A percentile compares a stretch with the other conserved stretches of the same genome.
Conservation (phyloP, 495 filamentous ascomycete genomes). For the Gamarada debralockiae region DNA sequence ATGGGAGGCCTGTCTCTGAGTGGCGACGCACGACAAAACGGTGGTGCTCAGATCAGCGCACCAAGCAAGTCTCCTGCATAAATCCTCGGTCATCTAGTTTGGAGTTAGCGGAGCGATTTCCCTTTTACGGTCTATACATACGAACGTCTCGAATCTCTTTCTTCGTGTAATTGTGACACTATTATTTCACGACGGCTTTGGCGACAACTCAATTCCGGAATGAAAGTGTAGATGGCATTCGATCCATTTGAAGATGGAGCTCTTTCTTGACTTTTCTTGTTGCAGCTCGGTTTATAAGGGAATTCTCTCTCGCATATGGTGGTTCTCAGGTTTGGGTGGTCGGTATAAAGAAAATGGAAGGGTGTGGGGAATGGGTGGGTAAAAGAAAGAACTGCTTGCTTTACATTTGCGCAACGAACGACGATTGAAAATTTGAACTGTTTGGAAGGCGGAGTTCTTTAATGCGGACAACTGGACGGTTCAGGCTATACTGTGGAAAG, state of each 20-base stretch:
- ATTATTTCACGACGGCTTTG: conserved; percentile 28
- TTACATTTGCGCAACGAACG: conserved; percentile 1
- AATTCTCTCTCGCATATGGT: conserved; percentile 8
- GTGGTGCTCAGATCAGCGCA: conserved; percentile 41
- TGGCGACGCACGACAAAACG: conserved; percentile 79
- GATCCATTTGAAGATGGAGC: conserved; percentile 8
- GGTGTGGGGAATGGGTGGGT: not conserved
- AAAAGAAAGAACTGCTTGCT: not conserved
- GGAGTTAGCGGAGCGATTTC: conserved; percentile 11
- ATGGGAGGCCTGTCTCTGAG: conserved; percentile 79
- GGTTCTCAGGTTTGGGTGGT: conserved; percentile 13
- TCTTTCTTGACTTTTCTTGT: conserved; percentile 18
- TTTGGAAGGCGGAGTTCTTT: conserved; percentile 13
- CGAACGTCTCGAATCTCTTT: conserved; percentile 21
- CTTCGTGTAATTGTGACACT: conserved; percentile 16
- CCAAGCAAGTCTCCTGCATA: conserved; percentile 64
- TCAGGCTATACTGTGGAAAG: conserved; percentile 1
- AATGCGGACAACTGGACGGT: conserved; percentile 11
- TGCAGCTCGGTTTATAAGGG: conserved; percentile 22
- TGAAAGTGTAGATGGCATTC: conserved; percentile 23
- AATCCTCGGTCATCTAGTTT: conserved; percentile 11
- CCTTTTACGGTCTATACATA: conserved; percentile 25
- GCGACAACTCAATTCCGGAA: too few species aligned
- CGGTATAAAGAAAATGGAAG: conserved; percentile 19
- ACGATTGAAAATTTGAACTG: conserved; percentile 2